phyloP scores from a whole-genome alignment of 768 basidiomycete species.

The Psilocybe tampanensis region DNA sequence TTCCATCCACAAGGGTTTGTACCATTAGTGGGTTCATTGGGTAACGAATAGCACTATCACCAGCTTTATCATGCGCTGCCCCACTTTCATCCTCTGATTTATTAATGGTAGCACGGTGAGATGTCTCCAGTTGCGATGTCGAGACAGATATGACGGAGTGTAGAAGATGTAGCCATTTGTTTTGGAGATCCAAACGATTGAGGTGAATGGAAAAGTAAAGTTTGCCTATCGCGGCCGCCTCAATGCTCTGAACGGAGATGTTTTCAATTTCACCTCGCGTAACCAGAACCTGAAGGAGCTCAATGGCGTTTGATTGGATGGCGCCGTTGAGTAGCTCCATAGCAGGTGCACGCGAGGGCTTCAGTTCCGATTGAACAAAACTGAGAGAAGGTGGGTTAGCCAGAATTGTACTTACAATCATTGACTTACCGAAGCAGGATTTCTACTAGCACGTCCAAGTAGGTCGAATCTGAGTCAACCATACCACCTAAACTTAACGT shows the following conservation, averaged over 20 bases:
- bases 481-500: conserved; percentile 29
- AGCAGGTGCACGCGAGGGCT: conserved; percentile 38
- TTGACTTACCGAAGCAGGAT: conserved; percentile 67
- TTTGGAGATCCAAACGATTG: conserved; percentile 80
- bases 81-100: conserved; percentile 35
- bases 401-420: no score
- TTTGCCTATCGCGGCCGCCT: conserved; percentile 73
- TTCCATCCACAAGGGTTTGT: conserved; percentile 81
- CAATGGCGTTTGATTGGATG: conserved; percentile 76
- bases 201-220: conserved; percentile 75
- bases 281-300: conserved; percentile 81
- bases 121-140: conserved; percentile 36
- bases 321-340: conserved; percentile 65
- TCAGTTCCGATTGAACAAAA: conserved; percentile 80
- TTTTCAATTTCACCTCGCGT: conserved; percentile 79
- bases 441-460: conserved; percentile 77
- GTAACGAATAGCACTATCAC: conserved; percentile 38
- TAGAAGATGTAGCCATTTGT: conserved; percentile 88
- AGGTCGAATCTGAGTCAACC: conserved; percentile 59
- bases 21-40: conserved; percentile 72
- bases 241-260: conserved; percentile 60
- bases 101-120: conserved; percentile 21
- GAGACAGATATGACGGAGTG: conserved; percentile 82
- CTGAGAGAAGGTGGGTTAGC: conserved; percentile 37
- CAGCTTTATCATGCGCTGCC: conserved; percentile 32